These are phyloP conservation scores for Alternaria sp. DNA, from an alignment of 2,329 filamentous ascomycete genomes.

Conservation along the genomic window DNA sequence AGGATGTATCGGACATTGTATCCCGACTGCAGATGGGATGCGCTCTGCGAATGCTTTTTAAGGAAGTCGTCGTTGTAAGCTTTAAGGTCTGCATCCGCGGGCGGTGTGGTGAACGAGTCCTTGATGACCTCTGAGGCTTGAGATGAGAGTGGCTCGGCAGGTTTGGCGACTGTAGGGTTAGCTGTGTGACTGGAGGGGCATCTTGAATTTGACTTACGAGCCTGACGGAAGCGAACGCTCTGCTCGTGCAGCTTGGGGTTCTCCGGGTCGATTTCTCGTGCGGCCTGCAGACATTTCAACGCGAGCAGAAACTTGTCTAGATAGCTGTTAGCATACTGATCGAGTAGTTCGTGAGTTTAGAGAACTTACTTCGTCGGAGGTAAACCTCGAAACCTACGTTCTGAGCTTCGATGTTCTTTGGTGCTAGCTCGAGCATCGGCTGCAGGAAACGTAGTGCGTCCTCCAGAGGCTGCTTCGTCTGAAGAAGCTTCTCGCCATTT, in stretches of 20 bases:
- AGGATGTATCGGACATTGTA: slow-evolving; percentile 69
- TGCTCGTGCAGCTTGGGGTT: slow-evolving; percentile 81
- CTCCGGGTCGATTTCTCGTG: slow-evolving; percentile 72
- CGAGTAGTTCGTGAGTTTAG: neutral
- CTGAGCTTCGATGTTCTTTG: slow-evolving; percentile 83
- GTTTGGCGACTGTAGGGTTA: slow-evolving; percentile 37
- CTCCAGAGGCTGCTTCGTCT: slow-evolving; percentile 82
- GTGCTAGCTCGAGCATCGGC: slow-evolving; percentile 83
- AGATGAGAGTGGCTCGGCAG: slow-evolving; percentile 64
- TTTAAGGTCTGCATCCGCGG: slow-evolving; percentile 65
- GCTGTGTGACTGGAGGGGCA: neutral
- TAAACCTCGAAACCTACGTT: slow-evolving; percentile 90
- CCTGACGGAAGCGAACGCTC: slow-evolving; percentile 72
- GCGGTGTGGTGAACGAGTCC: slow-evolving; percentile 69
- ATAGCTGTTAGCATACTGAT: slow-evolving; percentile 20
- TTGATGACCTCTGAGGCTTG: slow-evolving; percentile 76
- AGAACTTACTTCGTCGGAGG: slow-evolving; percentile 76
- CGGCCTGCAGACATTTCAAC: slow-evolving; percentile 82
- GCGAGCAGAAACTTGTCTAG: slow-evolving; percentile 88
- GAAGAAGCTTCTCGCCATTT: slow-evolving; percentile 78
- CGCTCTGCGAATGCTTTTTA: slow-evolving; percentile 68
- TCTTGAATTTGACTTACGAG: slow-evolving; percentile 48
- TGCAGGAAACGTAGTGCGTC: slow-evolving; percentile 88
- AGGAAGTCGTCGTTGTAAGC: slow-evolving; percentile 74
- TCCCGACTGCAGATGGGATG: slow-evolving; percentile 69